Evolutionary conservation across 2,329 filamentous ascomycete genomes (phyloP).

Genomic region (Chrysosporium queenslandicum): DNA sequence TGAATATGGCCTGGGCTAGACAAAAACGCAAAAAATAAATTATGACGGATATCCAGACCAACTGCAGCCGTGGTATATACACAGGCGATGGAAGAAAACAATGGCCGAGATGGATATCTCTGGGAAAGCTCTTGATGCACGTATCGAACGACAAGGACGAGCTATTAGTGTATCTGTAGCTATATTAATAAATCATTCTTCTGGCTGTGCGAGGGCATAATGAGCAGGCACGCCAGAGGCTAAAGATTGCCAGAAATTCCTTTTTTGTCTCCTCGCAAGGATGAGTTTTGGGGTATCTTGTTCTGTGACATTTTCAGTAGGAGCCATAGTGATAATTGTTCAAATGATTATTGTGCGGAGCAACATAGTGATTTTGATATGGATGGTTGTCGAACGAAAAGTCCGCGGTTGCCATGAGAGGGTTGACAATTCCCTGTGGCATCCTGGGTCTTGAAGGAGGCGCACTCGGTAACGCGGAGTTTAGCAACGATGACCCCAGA

Average conservation of each 20-base stretch:
- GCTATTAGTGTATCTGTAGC: not conserved
- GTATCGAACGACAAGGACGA: not conserved
- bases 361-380: conserved; percentile 70
- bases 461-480: conserved; percentile 20
- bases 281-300: not conserved
- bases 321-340: conserved; percentile 22
- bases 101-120: not conserved
- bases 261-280: not conserved
- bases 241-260: not conserved
- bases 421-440: conserved; percentile 52
- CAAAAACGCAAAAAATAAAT: not conserved
- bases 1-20: not conserved
- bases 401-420: conserved; percentile 60
- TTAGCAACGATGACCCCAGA: conserved; percentile 16
- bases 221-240: not conserved
- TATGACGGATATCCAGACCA: not conserved
- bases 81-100: not conserved
- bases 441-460: conserved; percentile 27
- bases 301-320: conserved; percentile 7
- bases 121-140: not conserved
- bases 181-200: not conserved
- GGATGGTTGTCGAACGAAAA: conserved; percentile 70
- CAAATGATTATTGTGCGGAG: conserved; percentile 47
- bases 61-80: not conserved
- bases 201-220: not conserved